These are phyloP conservation scores for Pyricularia grisea DNA, from an alignment of 2,329 filamentous ascomycete genomes.

Conservation along the genomic window DNA sequence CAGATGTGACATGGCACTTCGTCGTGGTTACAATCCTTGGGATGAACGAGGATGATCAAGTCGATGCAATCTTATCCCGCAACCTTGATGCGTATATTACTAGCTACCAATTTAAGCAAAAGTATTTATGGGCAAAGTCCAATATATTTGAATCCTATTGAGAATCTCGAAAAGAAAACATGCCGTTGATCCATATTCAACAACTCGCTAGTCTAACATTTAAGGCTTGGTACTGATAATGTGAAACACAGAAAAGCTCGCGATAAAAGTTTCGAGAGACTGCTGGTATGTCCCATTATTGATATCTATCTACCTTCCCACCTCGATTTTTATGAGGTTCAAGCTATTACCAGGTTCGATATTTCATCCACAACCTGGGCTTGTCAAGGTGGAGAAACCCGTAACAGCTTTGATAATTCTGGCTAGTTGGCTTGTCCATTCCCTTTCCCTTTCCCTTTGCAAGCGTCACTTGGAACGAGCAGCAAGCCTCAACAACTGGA, in stretches of 20 bases:
- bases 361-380: neutral
- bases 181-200: neutral
- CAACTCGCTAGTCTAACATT: neutral
- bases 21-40: neutral
- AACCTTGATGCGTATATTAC: neutral
- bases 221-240: neutral
- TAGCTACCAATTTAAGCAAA: no score
- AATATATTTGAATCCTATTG: neutral
- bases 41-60: neutral
- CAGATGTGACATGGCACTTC: neutral
- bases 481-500: neutral
- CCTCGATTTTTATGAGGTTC: neutral
- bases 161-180: neutral
- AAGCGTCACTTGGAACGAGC: neutral
- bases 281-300: neutral
- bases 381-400: neutral
- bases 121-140: neutral
- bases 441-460: neutral
- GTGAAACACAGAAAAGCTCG: neutral
- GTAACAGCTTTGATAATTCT: neutral
- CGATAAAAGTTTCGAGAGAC: neutral
- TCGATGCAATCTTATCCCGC: neutral
- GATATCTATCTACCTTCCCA: neutral
- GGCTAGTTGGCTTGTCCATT: neutral
- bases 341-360: neutral